Percentiles rank a stretch among this genome's conserved stretches.
phyloP scores from a whole-genome alignment of 768 basidiomycete species.

The Trametes sanguinea region DNA sequence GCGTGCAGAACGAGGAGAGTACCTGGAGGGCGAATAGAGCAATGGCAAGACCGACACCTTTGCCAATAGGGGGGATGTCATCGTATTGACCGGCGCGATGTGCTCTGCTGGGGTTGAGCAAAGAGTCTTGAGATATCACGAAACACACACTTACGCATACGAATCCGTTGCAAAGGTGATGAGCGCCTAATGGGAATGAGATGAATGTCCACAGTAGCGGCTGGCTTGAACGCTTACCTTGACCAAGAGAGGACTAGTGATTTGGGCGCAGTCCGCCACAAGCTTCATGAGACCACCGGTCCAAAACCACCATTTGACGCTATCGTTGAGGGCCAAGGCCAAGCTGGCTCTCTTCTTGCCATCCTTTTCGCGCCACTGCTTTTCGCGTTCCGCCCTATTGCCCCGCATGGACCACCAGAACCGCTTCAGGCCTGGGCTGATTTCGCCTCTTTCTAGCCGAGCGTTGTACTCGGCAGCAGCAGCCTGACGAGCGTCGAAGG shows the following conservation, averaged over 20 bases:
- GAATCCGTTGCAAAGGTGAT: conserved; percentile 70
- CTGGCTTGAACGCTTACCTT: conserved; percentile 49
- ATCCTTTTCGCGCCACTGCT: conserved; percentile 60
- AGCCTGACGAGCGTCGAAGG: conserved; percentile 59
- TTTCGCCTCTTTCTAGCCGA: conserved; percentile 63
- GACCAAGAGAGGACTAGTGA: conserved; percentile 75
- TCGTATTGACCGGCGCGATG: conserved; percentile 28
- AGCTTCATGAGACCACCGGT: conserved; percentile 57
- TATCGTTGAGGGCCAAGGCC: conserved; percentile 71
- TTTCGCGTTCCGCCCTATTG: conserved; percentile 55
- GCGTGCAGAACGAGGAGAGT: conserved; percentile 61
- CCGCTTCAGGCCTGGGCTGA: conserved; percentile 50
- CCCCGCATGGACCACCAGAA: conserved; percentile 65
- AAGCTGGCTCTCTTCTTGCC: conserved; percentile 68
- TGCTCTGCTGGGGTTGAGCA: conserved; percentile 17
- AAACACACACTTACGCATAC: conserved; percentile 50
- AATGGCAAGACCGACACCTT: conserved; percentile 76
- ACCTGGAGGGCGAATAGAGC: conserved; percentile 70
- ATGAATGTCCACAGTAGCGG: neutral
- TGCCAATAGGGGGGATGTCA: conserved; percentile 45
- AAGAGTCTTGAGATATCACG: no score
- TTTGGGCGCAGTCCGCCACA: conserved; percentile 70
- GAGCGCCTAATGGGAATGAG: conserved; percentile 49
- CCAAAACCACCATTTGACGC: conserved; percentile 81
- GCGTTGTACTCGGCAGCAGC: conserved; percentile 72